Evolutionary conservation across 176 grass and related monocot genomes (phyloP), one percentile per base, ranked within the genome.

Genomic region (Dactylis glomerata): DNA sequence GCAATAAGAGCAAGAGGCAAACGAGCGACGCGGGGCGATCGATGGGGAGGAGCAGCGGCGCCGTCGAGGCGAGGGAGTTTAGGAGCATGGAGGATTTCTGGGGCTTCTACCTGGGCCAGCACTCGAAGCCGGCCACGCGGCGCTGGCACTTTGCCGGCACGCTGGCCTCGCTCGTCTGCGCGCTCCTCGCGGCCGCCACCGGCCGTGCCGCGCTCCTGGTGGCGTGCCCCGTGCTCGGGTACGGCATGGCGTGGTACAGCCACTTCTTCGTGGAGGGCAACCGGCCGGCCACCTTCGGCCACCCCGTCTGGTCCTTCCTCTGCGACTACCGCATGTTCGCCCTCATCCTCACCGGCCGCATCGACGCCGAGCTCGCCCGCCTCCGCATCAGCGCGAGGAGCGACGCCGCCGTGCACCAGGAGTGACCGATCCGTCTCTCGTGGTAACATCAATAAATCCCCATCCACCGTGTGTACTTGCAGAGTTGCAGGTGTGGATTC

Each of bases 211-310:
- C 79, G 79, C 44, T 49, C 49, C 58, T 97, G 72, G 68, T 73
- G 28, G 76, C 83, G 70, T 83, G 66, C 57, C 90, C 89, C 70
- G 28, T 86, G 34, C 55, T 94, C 23, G 87, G 92, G 3, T 94
- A 94, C 73, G 90, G 83, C 83, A 87, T 94, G 89, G 94, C 94
- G 8, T 94, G 92, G 92, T 97, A 97, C 88, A 92, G 88, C 88
- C 94, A 97, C 88, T 90, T 92, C 79, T 94, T 97, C 80, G 92
- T 94, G 64, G 90, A 94, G 83, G 80, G 83, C 79, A 97, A 97
- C 88, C 41, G 83, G 36, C 92, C 92, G 0, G 90, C 92, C 65
- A 92, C 87, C 20, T 97, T 94, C 77, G 90, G 85, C 77, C 92
- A 97, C 73, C 90, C 92, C 27, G 19, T 94, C 80, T 94, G 92